A percentile compares a stretch with the other conserved stretches of the same genome.
Evolutionary conservation across 2,329 filamentous ascomycete genomes (phyloP).

Genomic region (Claviceps sp.): DNA sequence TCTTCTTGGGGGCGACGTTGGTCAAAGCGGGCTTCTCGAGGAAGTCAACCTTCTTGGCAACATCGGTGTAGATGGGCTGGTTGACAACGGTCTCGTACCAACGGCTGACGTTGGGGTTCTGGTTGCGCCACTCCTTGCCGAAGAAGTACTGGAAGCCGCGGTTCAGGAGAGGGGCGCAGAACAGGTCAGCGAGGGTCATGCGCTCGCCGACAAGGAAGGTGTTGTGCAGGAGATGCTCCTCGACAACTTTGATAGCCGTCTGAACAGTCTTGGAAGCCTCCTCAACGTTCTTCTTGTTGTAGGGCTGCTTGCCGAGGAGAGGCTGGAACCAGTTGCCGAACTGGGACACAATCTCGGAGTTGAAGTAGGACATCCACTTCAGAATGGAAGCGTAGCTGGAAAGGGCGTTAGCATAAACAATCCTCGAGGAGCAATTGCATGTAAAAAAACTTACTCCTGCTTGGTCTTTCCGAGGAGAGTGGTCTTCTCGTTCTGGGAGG

Average conservation of each 20-base stretch:
- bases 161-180: constrained; percentile 62
- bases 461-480: constrained; percentile 99
- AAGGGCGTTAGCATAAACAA: constrained; percentile 12
- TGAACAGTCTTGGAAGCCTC: constrained; percentile 57
- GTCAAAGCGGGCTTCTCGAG: constrained; percentile 68
- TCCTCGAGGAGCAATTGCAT: too few species aligned
- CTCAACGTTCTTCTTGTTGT: constrained; percentile 97
- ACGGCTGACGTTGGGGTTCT: constrained; percentile 75
- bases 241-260: constrained; percentile 58
- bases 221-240: constrained; percentile 81
- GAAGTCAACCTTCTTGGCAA: constrained; percentile 62
- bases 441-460: constrained; percentile 62
- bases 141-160: constrained; percentile 92
- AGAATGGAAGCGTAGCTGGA: constrained; percentile 81
- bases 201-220: constrained; percentile 98
- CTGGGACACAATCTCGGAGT: constrained; percentile 64
- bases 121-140: constrained; percentile 73
- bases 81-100: constrained; percentile 93
- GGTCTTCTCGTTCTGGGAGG: constrained; percentile 99
- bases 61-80: constrained; percentile 79
- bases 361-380: constrained; percentile 96
- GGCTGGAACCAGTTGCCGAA: constrained; percentile 77
- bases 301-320: constrained; percentile 65
- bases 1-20: constrained; percentile 64
- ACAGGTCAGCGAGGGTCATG: constrained; percentile 91